Evolutionary conservation across 257 asterid genomes (phyloP).

Genomic region (Primulina eburnea): DNA sequence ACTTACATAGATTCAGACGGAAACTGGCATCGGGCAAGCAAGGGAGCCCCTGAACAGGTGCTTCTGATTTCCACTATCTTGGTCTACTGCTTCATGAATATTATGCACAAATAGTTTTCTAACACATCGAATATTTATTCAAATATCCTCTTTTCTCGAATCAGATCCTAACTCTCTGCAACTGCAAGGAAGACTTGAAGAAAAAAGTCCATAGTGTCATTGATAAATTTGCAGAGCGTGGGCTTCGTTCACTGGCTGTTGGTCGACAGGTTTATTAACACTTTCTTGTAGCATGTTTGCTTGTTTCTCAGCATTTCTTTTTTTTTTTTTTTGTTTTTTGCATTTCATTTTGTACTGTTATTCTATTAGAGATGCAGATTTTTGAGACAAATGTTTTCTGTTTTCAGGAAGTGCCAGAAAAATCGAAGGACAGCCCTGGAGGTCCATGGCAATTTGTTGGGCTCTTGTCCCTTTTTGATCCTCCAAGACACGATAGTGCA

Average conservation of each 20-base stretch:
- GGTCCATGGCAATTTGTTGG: slow-evolving; percentile 96
- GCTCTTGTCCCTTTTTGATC: slow-evolving; percentile 87
- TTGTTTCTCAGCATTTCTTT: not conserved
- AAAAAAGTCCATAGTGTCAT: slow-evolving; percentile 75
- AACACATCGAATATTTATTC: slow-evolving; percentile 9
- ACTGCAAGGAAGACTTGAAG: slow-evolving; percentile 74
- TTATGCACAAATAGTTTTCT: not conserved
- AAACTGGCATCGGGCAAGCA: slow-evolving; percentile 92
- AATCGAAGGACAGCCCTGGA: slow-evolving; percentile 73
- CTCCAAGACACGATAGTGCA: slow-evolving; percentile 98
- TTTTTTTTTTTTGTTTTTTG: too few species aligned
- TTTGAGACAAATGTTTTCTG: slow-evolving; percentile 7
- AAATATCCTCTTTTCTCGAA: slow-evolving; percentile 16
- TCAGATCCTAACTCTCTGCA: slow-evolving; percentile 85
- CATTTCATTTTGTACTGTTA: not conserved
- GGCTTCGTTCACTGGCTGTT: slow-evolving; percentile 92
- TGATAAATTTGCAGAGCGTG: slow-evolving; percentile 91
- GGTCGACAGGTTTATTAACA: slow-evolving; percentile 70
- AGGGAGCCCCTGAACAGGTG: slow-evolving; percentile 99
- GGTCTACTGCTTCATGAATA: slow-evolving; percentile 2
- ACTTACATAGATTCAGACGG: slow-evolving; percentile 76
- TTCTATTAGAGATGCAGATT: not conserved
- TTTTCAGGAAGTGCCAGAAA: slow-evolving; percentile 84
- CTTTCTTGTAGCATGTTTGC: not conserved
- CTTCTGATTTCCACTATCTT: slow-evolving; percentile 12